These are phyloP conservation scores for Penicillium sp. DNA, from an alignment of 2,329 filamentous ascomycete species.

Conservation along the genomic window DNA sequence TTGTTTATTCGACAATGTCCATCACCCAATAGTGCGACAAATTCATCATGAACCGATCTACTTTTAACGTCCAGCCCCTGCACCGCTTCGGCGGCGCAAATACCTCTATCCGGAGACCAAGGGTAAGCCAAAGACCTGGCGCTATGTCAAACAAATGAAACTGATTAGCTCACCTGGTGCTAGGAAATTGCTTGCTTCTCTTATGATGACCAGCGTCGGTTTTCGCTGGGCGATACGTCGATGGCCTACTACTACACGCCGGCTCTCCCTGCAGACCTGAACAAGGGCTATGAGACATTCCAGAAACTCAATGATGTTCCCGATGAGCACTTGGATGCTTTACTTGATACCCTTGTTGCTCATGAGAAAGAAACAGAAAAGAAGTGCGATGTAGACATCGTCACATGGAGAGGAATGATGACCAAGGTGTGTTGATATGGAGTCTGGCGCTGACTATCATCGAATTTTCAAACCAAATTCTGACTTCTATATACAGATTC, in stretches of 20 bases:
- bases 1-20: background rate
- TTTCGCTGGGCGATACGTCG: slow-evolving; percentile 73
- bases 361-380: slow-evolving; percentile 68
- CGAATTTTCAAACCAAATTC: background rate
- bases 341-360: slow-evolving; percentile 72
- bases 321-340: slow-evolving; percentile 85
- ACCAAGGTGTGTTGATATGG: slow-evolving; percentile 67
- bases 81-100: slow-evolving; percentile 66
- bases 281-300: slow-evolving; percentile 77
- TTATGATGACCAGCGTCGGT: slow-evolving; percentile 79
- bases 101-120: slow-evolving; percentile 72
- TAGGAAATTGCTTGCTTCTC: slow-evolving; percentile 93
- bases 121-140: slow-evolving; percentile 49
- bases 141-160: background rate
- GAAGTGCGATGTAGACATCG: slow-evolving; percentile 71
- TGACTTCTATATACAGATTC: slow-evolving; percentile 59
- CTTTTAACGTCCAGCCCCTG: slow-evolving; percentile 70
- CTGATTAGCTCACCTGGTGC: slow-evolving; percentile 8
- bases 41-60: slow-evolving; percentile 32
- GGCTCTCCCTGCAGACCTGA: slow-evolving; percentile 69
- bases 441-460: background rate
- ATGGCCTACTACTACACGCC: slow-evolving; percentile 87
- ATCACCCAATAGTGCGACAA: background rate
- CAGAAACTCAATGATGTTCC: slow-evolving; percentile 74
- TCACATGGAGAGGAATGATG: slow-evolving; percentile 98